Evolutionary conservation across 1,139 yeast species (phyloP), one percentile per base, ranked within the genome.

Genomic region (Geotrichum histeridarum): DNA sequence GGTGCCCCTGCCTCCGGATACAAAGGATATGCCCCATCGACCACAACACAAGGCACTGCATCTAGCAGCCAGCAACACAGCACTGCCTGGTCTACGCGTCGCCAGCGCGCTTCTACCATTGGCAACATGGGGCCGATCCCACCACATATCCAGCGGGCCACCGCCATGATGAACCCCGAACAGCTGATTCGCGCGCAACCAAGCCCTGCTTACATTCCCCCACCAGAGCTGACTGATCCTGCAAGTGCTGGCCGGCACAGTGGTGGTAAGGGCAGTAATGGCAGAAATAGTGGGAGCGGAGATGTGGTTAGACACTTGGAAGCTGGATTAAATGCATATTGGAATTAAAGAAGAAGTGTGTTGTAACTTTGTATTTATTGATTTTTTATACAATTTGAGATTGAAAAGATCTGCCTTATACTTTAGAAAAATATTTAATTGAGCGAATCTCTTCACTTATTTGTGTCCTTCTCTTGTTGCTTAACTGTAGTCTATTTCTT

Each of bases 171-270:
- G 53, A 70, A 73, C 52, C 73, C 75, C 3, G 63, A 64, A 18
- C 70, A 71, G 42, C 66, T 70, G 8, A 71, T 72, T 39, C 68
- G 71, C 8, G 69, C 73, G 18, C 75, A 72, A 57, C 71, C 73
- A 8, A 65, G 70, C 50, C 76, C 76, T 0, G 74, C 75, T 1
- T 72, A 72, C 57, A 63, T 71, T 52, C 76, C 75, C 1, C 76
- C 76, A 7, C 72, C 73, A 1, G 74, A 70, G 43, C 58, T 68
- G 39, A 37, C 35, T 32, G 54, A 50, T 6, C 46, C 41, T 30
- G 54, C 42, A 7, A 15, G 14, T 17, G 65, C 59, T 36, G 61
- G 59, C n/a, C 38, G 30, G 8, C 50, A 35, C 22, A 55, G 42
- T 32, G 52, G 53, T 15, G 54, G 47, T 18, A 47, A 48, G 30